Evolutionary conservation across 495 filamentous ascomycete species (phyloP).

Genomic region (Xylaria flabelliformis): DNA sequence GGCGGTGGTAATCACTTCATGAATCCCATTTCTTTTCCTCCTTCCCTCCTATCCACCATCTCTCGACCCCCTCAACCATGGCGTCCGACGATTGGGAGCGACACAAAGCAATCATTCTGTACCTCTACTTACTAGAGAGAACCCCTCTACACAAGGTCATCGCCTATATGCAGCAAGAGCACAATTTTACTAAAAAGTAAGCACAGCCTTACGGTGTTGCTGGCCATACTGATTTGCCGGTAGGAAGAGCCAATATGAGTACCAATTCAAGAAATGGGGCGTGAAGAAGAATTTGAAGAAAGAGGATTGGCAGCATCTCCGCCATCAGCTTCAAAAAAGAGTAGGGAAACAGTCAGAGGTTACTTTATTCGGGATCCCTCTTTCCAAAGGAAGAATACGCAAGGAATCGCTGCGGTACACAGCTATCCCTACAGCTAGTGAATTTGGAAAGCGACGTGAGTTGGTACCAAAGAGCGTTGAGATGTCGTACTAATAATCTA

Average conservation of each 20-base stretch:
- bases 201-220: neutral
- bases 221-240: neutral
- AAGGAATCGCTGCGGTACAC: slow-evolving; percentile 10
- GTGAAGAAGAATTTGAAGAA: slow-evolving; percentile 14
- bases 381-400: neutral
- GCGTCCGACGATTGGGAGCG: slow-evolving; percentile 15
- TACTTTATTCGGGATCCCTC: neutral
- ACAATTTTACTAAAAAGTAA: slow-evolving; percentile 17
- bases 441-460: slow-evolving; percentile 7
- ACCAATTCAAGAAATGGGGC: slow-evolving; percentile 19
- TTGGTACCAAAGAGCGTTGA: neutral
- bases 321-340: neutral
- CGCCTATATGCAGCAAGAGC: slow-evolving; percentile 8
- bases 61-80: neutral
- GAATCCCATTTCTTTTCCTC: neutral
- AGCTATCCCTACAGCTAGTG: neutral
- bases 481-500: neutral
- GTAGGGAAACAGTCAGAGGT: neutral
- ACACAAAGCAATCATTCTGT: neutral
- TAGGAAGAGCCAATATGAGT: slow-evolving; percentile 5
- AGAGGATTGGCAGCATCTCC: slow-evolving; percentile 7
- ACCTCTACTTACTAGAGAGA: slow-evolving; percentile 3
- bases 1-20: neutral
- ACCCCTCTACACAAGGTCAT: neutral
- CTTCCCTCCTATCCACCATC: neutral